Evolutionary conservation across 129 eudicot genomes (phyloP).

Genomic region (Silybum marianum): DNA sequence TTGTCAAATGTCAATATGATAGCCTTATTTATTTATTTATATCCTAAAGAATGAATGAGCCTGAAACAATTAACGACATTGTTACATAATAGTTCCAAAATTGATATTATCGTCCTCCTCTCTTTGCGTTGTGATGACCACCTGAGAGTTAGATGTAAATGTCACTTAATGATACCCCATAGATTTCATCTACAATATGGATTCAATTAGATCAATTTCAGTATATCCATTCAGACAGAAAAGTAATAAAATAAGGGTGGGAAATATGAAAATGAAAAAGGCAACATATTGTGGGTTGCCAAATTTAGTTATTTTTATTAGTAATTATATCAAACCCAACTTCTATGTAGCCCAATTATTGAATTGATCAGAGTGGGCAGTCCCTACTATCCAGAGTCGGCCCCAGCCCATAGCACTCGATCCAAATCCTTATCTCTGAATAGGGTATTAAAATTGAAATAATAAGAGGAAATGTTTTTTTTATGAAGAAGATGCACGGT

Average conservation of each 20-base stretch:
- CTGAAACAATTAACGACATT: too few relatives aligned
- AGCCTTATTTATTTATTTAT: too few relatives aligned
- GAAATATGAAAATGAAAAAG: neutral
- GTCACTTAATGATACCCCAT: neutral
- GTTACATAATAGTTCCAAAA: too few relatives aligned
- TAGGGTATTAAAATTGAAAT: too few relatives aligned
- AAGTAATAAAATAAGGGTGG: neutral
- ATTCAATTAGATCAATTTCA: neutral
- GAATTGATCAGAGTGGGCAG: neutral
- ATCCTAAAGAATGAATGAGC: too few relatives aligned
- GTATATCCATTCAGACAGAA: too few relatives aligned
- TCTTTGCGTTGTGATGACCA: neutral
- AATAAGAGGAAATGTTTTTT: too few relatives aligned
- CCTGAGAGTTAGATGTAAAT: neutral
- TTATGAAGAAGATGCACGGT: too few relatives aligned
- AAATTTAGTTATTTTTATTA: too few relatives aligned
- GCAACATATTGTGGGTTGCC: neutral
- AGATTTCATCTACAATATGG: neutral
- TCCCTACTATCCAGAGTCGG: neutral
- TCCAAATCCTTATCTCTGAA: too few relatives aligned
- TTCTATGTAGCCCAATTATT: neutral
- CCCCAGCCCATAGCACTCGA: neutral
- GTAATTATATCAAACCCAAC: neutral
- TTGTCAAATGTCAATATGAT: too few relatives aligned
- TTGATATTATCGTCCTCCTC: too few relatives aligned